A percentile compares a stretch with the other conserved stretches of the same genome.
These are phyloP conservation scores for Hypoxylon sp. DNA, from an alignment of 2,329 filamentous ascomycete species.

Conservation along the genomic window DNA sequence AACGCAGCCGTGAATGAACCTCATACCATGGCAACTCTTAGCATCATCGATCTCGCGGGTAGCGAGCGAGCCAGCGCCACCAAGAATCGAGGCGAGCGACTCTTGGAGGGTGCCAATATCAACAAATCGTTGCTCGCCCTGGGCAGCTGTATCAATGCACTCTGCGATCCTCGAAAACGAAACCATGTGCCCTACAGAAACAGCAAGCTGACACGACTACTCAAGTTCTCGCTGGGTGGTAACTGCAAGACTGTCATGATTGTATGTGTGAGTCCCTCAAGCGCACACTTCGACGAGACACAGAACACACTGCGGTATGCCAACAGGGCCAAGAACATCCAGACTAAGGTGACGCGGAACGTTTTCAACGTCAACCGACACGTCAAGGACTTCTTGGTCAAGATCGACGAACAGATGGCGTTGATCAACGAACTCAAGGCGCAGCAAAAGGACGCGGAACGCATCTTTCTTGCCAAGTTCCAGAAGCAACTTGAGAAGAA, in stretches of 20 bases:
- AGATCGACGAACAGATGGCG: slow-evolving; percentile 98
- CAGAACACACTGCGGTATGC: slow-evolving; percentile 98
- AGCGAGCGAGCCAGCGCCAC: slow-evolving; percentile 97
- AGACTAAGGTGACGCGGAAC: slow-evolving; percentile 99
- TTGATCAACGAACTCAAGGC: slow-evolving; percentile 95
- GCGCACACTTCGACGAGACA: slow-evolving; percentile 96
- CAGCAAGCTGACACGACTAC: slow-evolving; percentile 92
- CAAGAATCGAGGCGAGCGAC: slow-evolving; percentile 91
- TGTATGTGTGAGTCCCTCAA: slow-evolving; percentile 96
- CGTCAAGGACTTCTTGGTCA: slow-evolving; percentile 98
- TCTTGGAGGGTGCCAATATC: slow-evolving; percentile 97
- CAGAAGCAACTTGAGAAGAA: slow-evolving; percentile 90
- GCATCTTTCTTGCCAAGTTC: slow-evolving; percentile 86
- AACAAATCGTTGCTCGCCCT: slow-evolving; percentile 97
- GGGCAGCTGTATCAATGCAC: slow-evolving; percentile 97
- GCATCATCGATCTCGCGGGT: slow-evolving; percentile 96
- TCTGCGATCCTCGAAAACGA: slow-evolving; percentile 91
- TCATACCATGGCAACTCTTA: slow-evolving; percentile 97
- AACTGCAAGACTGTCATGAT: slow-evolving; percentile 99
- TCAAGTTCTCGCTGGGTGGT: slow-evolving; percentile 96
- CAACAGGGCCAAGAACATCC: slow-evolving; percentile 98
- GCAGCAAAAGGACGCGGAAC: slow-evolving; percentile 91
- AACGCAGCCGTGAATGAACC: slow-evolving; percentile 94
- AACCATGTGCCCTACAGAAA: slow-evolving; percentile 98
- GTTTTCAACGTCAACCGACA: slow-evolving; percentile 99